Percentiles rank a stretch among this genome's conserved stretches.
These are phyloP conservation scores for Yamadazyma laniorum DNA, from an alignment of 805 yeast genomes.

Conservation along the genomic window DNA sequence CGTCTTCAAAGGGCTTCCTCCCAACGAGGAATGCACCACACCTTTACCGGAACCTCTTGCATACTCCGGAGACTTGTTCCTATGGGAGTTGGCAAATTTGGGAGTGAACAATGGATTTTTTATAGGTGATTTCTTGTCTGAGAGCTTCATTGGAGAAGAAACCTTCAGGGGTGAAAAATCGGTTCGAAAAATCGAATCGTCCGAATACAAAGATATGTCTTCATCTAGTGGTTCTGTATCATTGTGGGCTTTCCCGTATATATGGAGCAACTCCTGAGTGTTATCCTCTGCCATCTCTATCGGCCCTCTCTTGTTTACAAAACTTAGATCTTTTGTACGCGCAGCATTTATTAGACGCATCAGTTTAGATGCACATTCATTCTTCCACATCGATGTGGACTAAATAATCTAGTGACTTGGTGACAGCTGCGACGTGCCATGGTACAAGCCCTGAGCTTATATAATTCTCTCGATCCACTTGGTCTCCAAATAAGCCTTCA, in stretches of 20 bases:
- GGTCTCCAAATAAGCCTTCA: slow-evolving; percentile 12
- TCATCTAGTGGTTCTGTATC: not conserved
- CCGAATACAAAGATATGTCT: slow-evolving; percentile 15
- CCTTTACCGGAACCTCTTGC: not conserved
- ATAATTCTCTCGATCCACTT: slow-evolving; percentile 8
- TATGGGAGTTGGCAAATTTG: not conserved
- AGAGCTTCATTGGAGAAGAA: slow-evolving; percentile 3
- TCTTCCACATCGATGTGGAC: slow-evolving; percentile 55
- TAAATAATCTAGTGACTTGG: slow-evolving; percentile 55
- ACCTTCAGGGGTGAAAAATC: slow-evolving; percentile 1
- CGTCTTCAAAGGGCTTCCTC: slow-evolving; percentile 8
- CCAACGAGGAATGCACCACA: slow-evolving; percentile 1
- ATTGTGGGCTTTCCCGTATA: slow-evolving; percentile 2
- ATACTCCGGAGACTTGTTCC: not conserved
- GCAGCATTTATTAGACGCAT: not conserved
- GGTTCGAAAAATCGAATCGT: slow-evolving; percentile 15
- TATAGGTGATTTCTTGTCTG: slow-evolving; percentile 7
- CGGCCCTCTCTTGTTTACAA: slow-evolving; percentile 6
- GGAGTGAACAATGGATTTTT: slow-evolving; percentile 7
- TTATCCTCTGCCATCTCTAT: slow-evolving; percentile 5
- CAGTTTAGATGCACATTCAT: slow-evolving; percentile 9
- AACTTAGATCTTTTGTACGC: not conserved
- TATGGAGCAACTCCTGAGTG: slow-evolving; percentile 6
- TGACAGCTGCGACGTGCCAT: slow-evolving; percentile 72
- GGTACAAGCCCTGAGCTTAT: slow-evolving; percentile 48